Evolutionary conservation across 106 monocot species (phyloP).

Genomic region (Apostasia ramifera): DNA sequence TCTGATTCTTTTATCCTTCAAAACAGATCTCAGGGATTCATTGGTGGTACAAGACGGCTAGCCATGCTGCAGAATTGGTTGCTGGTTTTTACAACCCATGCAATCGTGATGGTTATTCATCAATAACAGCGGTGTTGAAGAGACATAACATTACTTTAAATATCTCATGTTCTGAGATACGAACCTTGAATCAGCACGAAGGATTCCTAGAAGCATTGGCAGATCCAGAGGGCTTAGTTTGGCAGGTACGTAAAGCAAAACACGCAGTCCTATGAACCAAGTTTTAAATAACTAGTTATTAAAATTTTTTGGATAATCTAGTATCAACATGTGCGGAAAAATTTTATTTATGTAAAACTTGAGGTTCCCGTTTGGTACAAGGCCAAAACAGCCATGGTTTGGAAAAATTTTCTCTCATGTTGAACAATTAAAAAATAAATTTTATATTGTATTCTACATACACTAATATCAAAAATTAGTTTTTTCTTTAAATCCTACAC

Average conservation of each 20-base stretch:
- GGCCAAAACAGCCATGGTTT: too few species aligned
- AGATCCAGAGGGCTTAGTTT: constrained; percentile 89
- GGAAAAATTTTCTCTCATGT: too few species aligned
- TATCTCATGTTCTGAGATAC: constrained; percentile 80
- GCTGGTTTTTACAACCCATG: constrained; percentile 95
- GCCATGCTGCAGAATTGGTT: constrained; percentile 94
- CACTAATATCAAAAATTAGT: too few species aligned
- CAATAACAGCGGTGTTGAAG: constrained; percentile 65
- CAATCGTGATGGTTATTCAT: constrained; percentile 87
- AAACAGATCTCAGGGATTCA: constrained; percentile 75
- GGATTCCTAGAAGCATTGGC: constrained; percentile 79
- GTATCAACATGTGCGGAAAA: too few species aligned
- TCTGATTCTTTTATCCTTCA: background rate
- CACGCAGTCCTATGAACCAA: too few species aligned
- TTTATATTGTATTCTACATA: too few species aligned
- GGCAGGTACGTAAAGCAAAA: constrained; percentile 54
- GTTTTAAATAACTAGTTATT: too few species aligned
- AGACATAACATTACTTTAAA: constrained; percentile 69
- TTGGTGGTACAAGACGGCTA: constrained; percentile 99
- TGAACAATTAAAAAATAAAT: too few species aligned
- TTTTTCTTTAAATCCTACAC: too few species aligned
- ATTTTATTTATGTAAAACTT: too few species aligned
- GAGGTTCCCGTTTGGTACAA: too few species aligned
- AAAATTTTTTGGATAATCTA: too few species aligned
- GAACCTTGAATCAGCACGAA: constrained; percentile 66